Conservation (phyloP, 2,329 filamentous ascomycete species). For the Claviceps humidiphila region DNA sequence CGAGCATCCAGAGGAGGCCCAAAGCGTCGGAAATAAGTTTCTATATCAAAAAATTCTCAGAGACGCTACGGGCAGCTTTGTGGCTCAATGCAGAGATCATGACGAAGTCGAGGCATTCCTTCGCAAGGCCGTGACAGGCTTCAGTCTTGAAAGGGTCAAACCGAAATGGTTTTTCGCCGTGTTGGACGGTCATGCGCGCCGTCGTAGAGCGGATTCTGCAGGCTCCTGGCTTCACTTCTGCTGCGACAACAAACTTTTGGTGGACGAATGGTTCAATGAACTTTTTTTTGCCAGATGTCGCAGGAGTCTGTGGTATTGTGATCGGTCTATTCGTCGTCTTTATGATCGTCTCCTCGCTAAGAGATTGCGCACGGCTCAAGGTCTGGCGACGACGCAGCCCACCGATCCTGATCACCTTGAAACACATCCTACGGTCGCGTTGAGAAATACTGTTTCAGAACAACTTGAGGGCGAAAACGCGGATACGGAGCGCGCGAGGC, state of each 20-base stretch:
- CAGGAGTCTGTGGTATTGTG: slow-evolving; percentile 21
- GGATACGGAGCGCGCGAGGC: slow-evolving; percentile 19
- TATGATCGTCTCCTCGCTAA: slow-evolving; percentile 1
- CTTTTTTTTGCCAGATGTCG: slow-evolving; percentile 16
- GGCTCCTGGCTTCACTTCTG: slow-evolving; percentile 22
- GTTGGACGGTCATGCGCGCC: slow-evolving; percentile 17
- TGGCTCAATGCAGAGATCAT: slow-evolving; percentile 13
- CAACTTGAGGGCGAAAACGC: slow-evolving; percentile 20
- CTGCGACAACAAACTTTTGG: slow-evolving; percentile 13
- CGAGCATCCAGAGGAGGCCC: slow-evolving; percentile 5
- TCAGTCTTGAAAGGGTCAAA: slow-evolving; percentile 14
- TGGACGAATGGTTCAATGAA: slow-evolving; percentile 18
- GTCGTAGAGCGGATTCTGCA: slow-evolving; percentile 15
- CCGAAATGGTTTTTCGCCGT: slow-evolving; percentile 17
- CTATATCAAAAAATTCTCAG: slow-evolving; percentile 15
- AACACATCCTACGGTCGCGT: slow-evolving; percentile 9
- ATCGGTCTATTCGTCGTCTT: slow-evolving; percentile 11
- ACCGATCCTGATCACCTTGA: not conserved
- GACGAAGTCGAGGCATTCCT: slow-evolving; percentile 18
- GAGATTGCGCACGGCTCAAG: not conserved
- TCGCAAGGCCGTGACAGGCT: slow-evolving; percentile 13
- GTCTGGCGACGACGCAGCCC: slow-evolving; percentile 23
- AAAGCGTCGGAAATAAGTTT: slow-evolving; percentile 4
- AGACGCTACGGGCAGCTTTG: slow-evolving; percentile 21
- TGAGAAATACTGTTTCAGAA: slow-evolving; percentile 35